Percentiles rank a stretch among this genome's conserved stretches.
phyloP scores from a whole-genome alignment of 176 grass and related monocot species.

The Juncus effusus region DNA sequence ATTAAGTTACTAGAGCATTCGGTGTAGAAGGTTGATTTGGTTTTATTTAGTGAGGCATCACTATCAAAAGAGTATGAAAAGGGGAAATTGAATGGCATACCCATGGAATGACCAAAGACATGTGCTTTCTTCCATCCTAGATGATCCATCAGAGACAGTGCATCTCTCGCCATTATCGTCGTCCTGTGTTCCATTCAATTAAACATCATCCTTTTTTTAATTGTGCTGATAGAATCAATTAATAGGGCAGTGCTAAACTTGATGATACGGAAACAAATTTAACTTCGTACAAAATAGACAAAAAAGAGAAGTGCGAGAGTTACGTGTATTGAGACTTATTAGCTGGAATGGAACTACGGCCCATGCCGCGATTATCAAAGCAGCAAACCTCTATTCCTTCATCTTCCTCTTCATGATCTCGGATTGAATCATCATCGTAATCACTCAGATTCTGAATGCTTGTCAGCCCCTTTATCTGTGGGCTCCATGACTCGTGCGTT shows the following conservation, averaged over 20 bases:
- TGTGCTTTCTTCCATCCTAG: slow-evolving; percentile 58
- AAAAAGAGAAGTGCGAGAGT: not conserved
- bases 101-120: slow-evolving; percentile 75
- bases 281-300: too few relatives aligned
- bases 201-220: not conserved
- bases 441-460: slow-evolving; percentile 38
- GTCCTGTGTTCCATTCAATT: slow-evolving; percentile 37
- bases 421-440: slow-evolving; percentile 31
- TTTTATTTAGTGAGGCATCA: slow-evolving; percentile 9
- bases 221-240: too few relatives aligned
- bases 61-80: not conserved
- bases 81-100: slow-evolving; percentile 27
- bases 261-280: too few relatives aligned
- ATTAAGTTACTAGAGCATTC: slow-evolving; percentile 46
- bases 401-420: slow-evolving; percentile 12
- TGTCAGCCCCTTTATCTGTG: slow-evolving; percentile 63
- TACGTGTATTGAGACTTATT: slow-evolving; percentile 63
- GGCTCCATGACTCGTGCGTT: slow-evolving; percentile 60
- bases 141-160: slow-evolving; percentile 57
- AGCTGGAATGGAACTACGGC: slow-evolving; percentile 51
- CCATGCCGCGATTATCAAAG: slow-evolving; percentile 82
- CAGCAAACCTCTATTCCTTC: slow-evolving; percentile 78
- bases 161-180: slow-evolving; percentile 60
- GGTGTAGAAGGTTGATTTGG: slow-evolving; percentile 5
- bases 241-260: too few relatives aligned